These are phyloP conservation scores for Ogataea kodamae DNA, from an alignment of 805 yeast species.

Conservation along the genomic window DNA sequence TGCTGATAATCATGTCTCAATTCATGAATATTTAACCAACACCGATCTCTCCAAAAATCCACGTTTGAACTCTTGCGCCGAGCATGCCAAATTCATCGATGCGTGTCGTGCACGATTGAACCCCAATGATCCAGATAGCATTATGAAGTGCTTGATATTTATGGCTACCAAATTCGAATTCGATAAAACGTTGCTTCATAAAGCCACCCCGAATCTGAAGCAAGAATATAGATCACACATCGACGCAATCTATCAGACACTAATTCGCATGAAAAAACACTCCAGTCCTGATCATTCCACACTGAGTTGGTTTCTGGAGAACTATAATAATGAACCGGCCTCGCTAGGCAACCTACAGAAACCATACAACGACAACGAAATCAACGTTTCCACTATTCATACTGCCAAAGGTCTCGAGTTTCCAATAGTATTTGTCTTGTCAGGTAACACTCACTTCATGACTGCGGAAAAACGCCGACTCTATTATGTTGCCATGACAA, in stretches of 20 bases:
- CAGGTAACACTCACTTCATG: slow-evolving; percentile 21
- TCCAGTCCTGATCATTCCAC: slow-evolving; percentile 31
- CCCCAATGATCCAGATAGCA: slow-evolving; percentile 33
- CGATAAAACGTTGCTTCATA: slow-evolving; percentile 29
- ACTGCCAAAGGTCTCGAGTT: slow-evolving; percentile 73
- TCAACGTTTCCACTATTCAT: slow-evolving; percentile 67
- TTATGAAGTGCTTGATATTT: slow-evolving; percentile 34
- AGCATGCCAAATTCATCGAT: slow-evolving; percentile 14
- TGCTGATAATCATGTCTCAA: slow-evolving; percentile 20
- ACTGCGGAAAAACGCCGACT: slow-evolving; percentile 37
- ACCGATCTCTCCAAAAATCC: slow-evolving; percentile 9
- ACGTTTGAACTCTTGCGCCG: slow-evolving; percentile 6
- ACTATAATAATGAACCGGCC: slow-evolving; percentile 36
- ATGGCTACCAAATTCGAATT: slow-evolving; percentile 37
- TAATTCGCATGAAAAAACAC: slow-evolving; percentile 23
- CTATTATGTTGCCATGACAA: slow-evolving; percentile 63
- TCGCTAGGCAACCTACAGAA: slow-evolving; percentile 18
- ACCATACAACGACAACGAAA: slow-evolving; percentile 28
- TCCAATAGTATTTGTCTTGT: slow-evolving; percentile 58
- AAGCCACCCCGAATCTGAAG: slow-evolving; percentile 12
- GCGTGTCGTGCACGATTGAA: slow-evolving; percentile 26
- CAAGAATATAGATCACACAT: slow-evolving; percentile 32
- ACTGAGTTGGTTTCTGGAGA: slow-evolving; percentile 38
- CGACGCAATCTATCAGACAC: slow-evolving; percentile 34
- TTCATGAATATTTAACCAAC: slow-evolving; percentile 22